Conservation (phyloP, 257 asterid species). For the Primulina eburnea region DNA sequence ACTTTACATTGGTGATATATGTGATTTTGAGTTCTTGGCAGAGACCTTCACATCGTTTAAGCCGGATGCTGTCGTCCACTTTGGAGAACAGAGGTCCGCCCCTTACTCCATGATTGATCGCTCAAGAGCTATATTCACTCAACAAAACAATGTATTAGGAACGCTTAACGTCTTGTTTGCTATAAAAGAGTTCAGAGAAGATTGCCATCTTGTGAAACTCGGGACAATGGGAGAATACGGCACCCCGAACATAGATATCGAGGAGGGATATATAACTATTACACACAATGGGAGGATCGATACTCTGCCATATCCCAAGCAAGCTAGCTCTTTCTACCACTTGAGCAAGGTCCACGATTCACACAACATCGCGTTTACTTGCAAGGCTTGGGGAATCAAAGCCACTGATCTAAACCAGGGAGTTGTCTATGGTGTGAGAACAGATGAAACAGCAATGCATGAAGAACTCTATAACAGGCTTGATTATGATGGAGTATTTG, state of each 20-base stretch:
- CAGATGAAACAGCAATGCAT: slow-evolving; percentile 87
- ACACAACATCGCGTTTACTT: slow-evolving; percentile 84
- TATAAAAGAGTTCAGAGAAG: slow-evolving; percentile 78
- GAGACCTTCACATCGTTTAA: slow-evolving; percentile 70
- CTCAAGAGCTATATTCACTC: slow-evolving; percentile 86
- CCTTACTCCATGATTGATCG: slow-evolving; percentile 97
- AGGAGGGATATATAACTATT: slow-evolving; percentile 87
- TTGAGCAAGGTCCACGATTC: slow-evolving; percentile 94
- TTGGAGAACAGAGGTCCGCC: slow-evolving; percentile 95
- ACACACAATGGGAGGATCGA: slow-evolving; percentile 91
- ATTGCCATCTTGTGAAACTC: slow-evolving; percentile 93
- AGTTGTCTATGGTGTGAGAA: slow-evolving; percentile 85
- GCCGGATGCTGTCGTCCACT: slow-evolving; percentile 91
- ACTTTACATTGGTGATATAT: slow-evolving; percentile 76
- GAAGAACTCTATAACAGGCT: slow-evolving; percentile 78
- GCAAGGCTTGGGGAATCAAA: slow-evolving; percentile 95
- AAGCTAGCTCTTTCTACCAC: slow-evolving; percentile 92
- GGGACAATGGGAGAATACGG: slow-evolving; percentile 99
- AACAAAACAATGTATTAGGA: slow-evolving; percentile 87
- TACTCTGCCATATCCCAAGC: slow-evolving; percentile 92
- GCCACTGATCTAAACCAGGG: slow-evolving; percentile 97
- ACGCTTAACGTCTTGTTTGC: slow-evolving; percentile 90
- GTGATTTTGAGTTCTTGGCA: slow-evolving; percentile 85
- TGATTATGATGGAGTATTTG: slow-evolving; percentile 87
- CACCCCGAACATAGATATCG: slow-evolving; percentile 92